A percentile compares a stretch with the other conserved stretches of the same genome.
These are phyloP conservation scores for Sclerotinia trifoliorum DNA, from an alignment of 2,329 filamentous ascomycete species.

Conservation along the genomic window DNA sequence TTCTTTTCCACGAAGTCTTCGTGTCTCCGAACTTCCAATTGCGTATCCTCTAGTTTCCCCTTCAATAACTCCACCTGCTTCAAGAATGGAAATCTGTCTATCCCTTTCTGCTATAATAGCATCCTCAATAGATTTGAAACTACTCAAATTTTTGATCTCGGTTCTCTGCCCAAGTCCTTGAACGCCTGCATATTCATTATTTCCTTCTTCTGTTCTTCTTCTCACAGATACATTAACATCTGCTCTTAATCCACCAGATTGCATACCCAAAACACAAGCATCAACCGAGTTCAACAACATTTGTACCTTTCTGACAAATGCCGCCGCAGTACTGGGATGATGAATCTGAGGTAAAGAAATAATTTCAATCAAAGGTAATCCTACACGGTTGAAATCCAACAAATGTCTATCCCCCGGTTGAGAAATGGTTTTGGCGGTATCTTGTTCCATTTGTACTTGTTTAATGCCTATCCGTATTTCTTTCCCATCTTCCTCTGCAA, in stretches of 20 bases:
- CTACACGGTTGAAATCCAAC: constrained; percentile 92
- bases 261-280: constrained; percentile 89
- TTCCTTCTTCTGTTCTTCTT: constrained; percentile 44
- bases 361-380: constrained; percentile 88
- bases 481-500: constrained; percentile 70
- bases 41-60: constrained; percentile 95
- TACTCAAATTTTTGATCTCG: constrained; percentile 96
- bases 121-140: constrained; percentile 92
- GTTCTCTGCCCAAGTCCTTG: constrained; percentile 76
- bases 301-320: constrained; percentile 87
- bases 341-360: constrained; percentile 90
- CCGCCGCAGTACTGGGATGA: constrained; percentile 80
- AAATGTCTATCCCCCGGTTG: constrained; percentile 72
- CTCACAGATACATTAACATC: constrained; percentile 94
- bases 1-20: constrained; percentile 83
- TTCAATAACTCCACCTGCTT: constrained; percentile 69
- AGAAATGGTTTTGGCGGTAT: constrained; percentile 90
- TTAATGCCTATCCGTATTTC: constrained; percentile 77
- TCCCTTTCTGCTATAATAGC: constrained; percentile 89
- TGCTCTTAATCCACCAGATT: constrained; percentile 82
- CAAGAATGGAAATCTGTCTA: constrained; percentile 78
- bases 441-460: constrained; percentile 96
- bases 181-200: constrained; percentile 55
- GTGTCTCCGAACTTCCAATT: constrained; percentile 78
- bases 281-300: constrained; percentile 74